Base-by-base conservation (phyloP, 495 filamentous ascomycete species). In the Annulohypoxylon stygium region DNA sequence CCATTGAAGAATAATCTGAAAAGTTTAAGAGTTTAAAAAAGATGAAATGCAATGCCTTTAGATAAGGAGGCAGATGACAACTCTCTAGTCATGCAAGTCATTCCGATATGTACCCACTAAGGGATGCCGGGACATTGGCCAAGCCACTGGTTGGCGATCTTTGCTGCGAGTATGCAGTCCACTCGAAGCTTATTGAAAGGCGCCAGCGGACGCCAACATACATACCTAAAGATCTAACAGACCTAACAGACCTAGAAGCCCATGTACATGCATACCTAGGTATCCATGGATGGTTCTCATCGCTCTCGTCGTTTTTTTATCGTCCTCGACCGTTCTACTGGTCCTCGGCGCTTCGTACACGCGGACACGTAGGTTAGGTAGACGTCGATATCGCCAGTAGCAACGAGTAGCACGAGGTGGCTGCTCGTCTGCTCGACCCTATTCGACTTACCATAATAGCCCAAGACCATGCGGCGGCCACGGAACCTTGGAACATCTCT, bases 81-180 rank as follows among this genome's bases (percentile, higher is more conserved):
- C 43, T 47, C 53, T 30, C 39, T 39, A 65, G 45, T 66, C 47
- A 74, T 74, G 65, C 65, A 69, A 74, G 71, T 74, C 65, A 74
- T 70, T 65, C 66, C 36, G 71, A 66, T 66, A 63, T 37, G 60
- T 53, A 68, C 47, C 65, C 70, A 63, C 65, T 30, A 11, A 60
- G 61, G 37, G 43, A 68, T 43, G 61, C n/a, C 23, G 33, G 23
- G 36, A 36, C 50, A 62, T 34, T 51, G 64, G 30, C 30, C 30
- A 30, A 67, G 69, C 53, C 54, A 65, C 61, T 54, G 70, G 65
- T 68, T 69, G 65, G 59, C 61, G 70, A 73, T 73, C 70, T 69
- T 73, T 12, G 30, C 70, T 69, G 70, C 65, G 69, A 65, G 65
- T 69, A 55, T 47, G 16, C 43, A 55, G 39, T 55, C 70, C 70